Percentiles rank a stretch among this genome's conserved stretches.
Evolutionary conservation across 257 asterid genomes (phyloP).

Genomic region (Handroanthus guayacan): DNA sequence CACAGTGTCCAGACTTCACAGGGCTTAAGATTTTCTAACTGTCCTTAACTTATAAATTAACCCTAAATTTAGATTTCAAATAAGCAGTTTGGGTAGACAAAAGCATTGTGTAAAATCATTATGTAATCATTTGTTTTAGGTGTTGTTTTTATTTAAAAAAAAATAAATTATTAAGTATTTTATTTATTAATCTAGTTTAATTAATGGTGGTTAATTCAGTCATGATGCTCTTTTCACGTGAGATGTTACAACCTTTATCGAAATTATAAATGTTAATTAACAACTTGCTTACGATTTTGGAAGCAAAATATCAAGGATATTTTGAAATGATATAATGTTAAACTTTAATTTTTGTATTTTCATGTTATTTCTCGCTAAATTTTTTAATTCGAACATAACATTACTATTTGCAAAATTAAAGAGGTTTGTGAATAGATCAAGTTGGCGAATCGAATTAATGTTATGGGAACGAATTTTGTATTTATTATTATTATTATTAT

Average conservation of each 20-base stretch:
- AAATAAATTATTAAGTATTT: background rate
- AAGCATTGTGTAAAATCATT: slow-evolving; percentile 47
- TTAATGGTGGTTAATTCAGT: background rate
- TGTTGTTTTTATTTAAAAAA: slow-evolving; percentile 3
- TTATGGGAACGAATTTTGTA: too few relatives aligned
- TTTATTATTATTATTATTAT: too few relatives aligned
- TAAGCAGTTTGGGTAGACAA: slow-evolving; percentile 26
- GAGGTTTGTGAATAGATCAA: too few relatives aligned
- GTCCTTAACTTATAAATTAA: background rate
- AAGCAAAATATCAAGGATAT: too few relatives aligned
- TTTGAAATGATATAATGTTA: too few relatives aligned
- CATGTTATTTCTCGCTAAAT: too few relatives aligned
- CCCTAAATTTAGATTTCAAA: background rate
- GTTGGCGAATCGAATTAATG: too few relatives aligned
- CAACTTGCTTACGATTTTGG: too few relatives aligned
- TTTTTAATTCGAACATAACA: too few relatives aligned
- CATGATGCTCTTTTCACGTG: slow-evolving; percentile 33
- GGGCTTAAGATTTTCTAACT: slow-evolving; percentile 25
- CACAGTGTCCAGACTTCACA: slow-evolving; percentile 8
- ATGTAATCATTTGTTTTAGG: slow-evolving; percentile 49
- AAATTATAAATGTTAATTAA: background rate
- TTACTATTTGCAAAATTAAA: too few relatives aligned
- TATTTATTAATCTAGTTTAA: background rate
- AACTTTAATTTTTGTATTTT: too few relatives aligned
- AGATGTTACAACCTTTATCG: slow-evolving; percentile 12